These are phyloP conservation scores for Silene latifolia DNA, from an alignment of 148 eudicot species.

Conservation along the genomic window DNA sequence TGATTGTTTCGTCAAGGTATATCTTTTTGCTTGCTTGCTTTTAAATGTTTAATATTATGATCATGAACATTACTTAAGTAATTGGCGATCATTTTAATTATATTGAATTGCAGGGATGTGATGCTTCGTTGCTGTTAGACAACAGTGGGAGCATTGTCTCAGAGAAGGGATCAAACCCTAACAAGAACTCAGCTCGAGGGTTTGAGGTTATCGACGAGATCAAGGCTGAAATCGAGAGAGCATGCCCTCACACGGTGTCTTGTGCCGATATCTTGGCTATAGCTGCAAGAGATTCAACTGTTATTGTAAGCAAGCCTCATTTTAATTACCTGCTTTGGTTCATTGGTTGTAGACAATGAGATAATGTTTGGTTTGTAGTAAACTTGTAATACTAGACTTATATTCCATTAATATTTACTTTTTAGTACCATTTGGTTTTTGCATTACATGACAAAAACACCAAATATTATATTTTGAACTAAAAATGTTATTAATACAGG, in stretches of 20 bases:
- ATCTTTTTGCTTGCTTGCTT: not conserved
- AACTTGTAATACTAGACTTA: not conserved
- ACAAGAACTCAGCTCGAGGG: slow-evolving; percentile 70
- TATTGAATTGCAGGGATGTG: slow-evolving; percentile 58
- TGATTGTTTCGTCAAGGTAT: slow-evolving; percentile 89
- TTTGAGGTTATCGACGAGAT: slow-evolving; percentile 74
- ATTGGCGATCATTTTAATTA: not conserved
- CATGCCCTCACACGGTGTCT: slow-evolving; percentile 76
- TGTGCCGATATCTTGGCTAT: slow-evolving; percentile 75
- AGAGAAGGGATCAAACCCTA: slow-evolving; percentile 66
- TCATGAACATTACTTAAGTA: too few species aligned
- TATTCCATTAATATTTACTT: too few species aligned
- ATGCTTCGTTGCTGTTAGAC: slow-evolving; percentile 75
- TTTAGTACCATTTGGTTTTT: too few species aligned
- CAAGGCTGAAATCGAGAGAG: slow-evolving; percentile 68
- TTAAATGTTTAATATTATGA: too few species aligned
- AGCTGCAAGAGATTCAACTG: slow-evolving; percentile 75
- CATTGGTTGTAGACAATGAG: too few species aligned
- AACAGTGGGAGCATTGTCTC: slow-evolving; percentile 49
- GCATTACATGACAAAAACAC: not conserved
- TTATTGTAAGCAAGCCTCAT: slow-evolving; percentile 50
- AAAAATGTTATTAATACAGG: slow-evolving; percentile 24
- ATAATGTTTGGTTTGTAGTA: too few species aligned
- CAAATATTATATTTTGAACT: not conserved
- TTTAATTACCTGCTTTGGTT: too few species aligned